Base-by-base conservation (phyloP, 2,329 filamentous ascomycete species). In the Cryphonectria radicalis region DNA sequence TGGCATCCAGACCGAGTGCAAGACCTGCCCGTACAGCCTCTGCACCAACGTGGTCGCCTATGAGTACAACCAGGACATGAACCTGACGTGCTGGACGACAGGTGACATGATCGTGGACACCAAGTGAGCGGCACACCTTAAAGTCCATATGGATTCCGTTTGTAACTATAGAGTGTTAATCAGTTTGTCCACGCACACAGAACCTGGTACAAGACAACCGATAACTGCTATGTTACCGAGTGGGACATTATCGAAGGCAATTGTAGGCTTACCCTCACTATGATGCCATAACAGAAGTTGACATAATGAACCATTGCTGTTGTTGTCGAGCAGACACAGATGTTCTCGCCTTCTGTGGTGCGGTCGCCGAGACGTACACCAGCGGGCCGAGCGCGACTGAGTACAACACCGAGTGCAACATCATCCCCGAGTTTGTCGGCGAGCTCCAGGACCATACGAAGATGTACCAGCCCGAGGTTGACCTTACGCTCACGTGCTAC, bases 381-480 rank as follows among this genome's bases (percentile, higher is more conserved):
- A 60, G 28, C 35, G 72, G 66, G 2, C 59, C 63, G 5, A 71
- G 72, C n/a, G 59, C 59, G 42, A 73, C 72, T 0, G 43, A 69
- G 0, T 73, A 69, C 63, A 71, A 73, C 63, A 69, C 72, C 2
- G 72, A 73, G 22, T 73, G 72, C 69, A 73, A 73, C 53, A 73
- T 73, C 59, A 73, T 73, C 14, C 72, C 72, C 19, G 22, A 65
- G 3, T 62, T 42, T 3, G 69, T 71, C 40, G 42, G 37, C 11
- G 69, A 71, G 22, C 3, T n/a, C 1, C n/a, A 66, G 37, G 72
- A 73, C 50, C 72, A 64, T 35, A 71, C 70, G 19, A 73, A 69
- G 66, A 73, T 73, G 72, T 73, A 73, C 40, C 63, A 71, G 66
- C 53, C 72, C 1, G 72, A 71, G 57, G 66, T 73, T 2, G 69